Percentiles rank a stretch among this genome's conserved stretches.
Conservation (phyloP, 441 rosid species). For the Pelargonium fulgidum region DNA sequence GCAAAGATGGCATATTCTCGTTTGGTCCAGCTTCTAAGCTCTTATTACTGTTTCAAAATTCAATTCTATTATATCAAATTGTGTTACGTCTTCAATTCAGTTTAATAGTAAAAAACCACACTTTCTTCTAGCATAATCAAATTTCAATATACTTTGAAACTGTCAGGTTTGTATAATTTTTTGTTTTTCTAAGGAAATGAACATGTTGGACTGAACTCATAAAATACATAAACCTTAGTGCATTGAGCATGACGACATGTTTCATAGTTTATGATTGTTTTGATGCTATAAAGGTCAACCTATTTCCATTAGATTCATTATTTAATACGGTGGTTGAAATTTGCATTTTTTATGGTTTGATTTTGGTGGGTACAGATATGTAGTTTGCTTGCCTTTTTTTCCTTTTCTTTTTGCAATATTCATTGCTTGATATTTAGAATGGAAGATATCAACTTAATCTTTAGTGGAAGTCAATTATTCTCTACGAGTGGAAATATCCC, state of each 20-base stretch:
- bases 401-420: too few relatives aligned
- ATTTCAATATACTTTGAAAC: neutral
- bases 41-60: neutral
- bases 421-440: neutral
- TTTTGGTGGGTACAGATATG: too few relatives aligned
- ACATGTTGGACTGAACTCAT: constrained; percentile 4
- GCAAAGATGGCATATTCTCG: neutral
- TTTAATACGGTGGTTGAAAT: neutral
- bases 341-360: neutral
- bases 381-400: too few relatives aligned
- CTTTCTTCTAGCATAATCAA: neutral
- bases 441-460: neutral
- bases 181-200: neutral
- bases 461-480: neutral
- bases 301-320: neutral
- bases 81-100: neutral
- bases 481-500: neutral
- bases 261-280: neutral
- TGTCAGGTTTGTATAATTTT: neutral
- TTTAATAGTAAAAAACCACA: neutral
- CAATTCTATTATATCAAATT: neutral
- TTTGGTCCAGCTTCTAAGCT: neutral
- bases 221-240: neutral
- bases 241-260: neutral
- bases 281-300: neutral